Evolutionary conservation across 257 asterid species (phyloP).

Genomic region (Jacaranda mimosifolia): DNA sequence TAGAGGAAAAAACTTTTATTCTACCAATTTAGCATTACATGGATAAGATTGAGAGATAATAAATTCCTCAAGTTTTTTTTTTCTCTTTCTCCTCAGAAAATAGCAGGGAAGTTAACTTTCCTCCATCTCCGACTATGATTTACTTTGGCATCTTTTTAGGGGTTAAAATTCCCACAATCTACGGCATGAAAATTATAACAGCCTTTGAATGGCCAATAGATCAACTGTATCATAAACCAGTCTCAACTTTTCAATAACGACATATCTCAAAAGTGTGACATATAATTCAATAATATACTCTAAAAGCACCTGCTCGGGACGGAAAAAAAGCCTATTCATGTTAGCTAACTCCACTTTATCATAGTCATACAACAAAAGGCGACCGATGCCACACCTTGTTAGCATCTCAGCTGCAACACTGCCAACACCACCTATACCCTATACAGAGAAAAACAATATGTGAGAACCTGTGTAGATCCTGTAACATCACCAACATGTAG

Average conservation of each 20-base stretch:
- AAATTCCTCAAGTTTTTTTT: slow-evolving; percentile 17
- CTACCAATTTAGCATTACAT: neutral
- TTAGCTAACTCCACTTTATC: slow-evolving; percentile 99
- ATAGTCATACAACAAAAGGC: slow-evolving; percentile 93
- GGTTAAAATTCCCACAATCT: neutral
- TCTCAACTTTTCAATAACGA: slow-evolving; percentile 12
- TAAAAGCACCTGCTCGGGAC: slow-evolving; percentile 89
- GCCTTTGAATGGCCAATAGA: slow-evolving; percentile 27
- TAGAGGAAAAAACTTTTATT: slow-evolving; percentile 9
- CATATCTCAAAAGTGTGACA: neutral
- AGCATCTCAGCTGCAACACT: slow-evolving; percentile 99
- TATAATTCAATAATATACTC: slow-evolving; percentile 17
- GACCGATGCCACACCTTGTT: slow-evolving; percentile 98
- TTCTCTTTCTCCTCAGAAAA: slow-evolving; percentile 30
- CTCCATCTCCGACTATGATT: slow-evolving; percentile 27
- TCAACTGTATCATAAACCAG: slow-evolving; percentile 18
- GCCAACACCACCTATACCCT: slow-evolving; percentile 99
- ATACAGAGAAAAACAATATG: slow-evolving; percentile 33
- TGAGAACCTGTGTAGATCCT: slow-evolving; percentile 3
- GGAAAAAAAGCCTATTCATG: slow-evolving; percentile 98
- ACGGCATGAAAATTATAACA: slow-evolving; percentile 15
- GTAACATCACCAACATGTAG: neutral
- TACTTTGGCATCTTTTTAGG: neutral
- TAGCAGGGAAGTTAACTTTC: neutral
- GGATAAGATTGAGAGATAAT: slow-evolving; percentile 10